phyloP scores from a whole-genome alignment of 2,329 filamentous ascomycete genomes.

The Cladophialophora yegresii region DNA sequence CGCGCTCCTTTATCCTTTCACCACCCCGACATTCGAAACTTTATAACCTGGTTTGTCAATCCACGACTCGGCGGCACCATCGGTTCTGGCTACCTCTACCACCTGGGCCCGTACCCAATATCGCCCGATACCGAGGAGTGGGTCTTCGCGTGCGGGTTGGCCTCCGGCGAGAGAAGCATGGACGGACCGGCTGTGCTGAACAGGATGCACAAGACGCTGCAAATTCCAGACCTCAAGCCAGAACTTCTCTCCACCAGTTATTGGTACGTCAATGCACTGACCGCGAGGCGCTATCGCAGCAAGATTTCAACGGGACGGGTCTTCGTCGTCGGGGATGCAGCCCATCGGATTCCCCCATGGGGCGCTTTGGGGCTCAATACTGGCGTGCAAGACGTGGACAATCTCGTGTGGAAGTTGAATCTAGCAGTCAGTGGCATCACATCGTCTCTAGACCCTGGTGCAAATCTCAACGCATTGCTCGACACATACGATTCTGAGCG shows the following conservation, averaged over 20 bases:
- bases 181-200: slow-evolving; percentile 36
- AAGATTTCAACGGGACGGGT: slow-evolving; percentile 30
- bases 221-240: slow-evolving; percentile 39
- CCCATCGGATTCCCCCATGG: slow-evolving; percentile 42
- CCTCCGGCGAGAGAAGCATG: slow-evolving; percentile 36
- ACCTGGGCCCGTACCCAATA: slow-evolving; percentile 41
- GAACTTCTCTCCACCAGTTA: slow-evolving; percentile 41
- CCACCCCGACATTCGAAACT: slow-evolving; percentile 39
- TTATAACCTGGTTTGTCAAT: slow-evolving; percentile 44
- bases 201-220: slow-evolving; percentile 38
- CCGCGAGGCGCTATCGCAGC: slow-evolving; percentile 38
- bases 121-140: slow-evolving; percentile 40
- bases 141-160: slow-evolving; percentile 40
- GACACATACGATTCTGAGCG: slow-evolving; percentile 42
- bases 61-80: slow-evolving; percentile 42
- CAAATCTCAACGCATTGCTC: slow-evolving; percentile 35
- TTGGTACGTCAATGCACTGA: slow-evolving; percentile 41
- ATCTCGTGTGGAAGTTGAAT: slow-evolving; percentile 34
- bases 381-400: slow-evolving; percentile 31
- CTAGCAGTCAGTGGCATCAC: slow-evolving; percentile 28
- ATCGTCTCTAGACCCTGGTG: slow-evolving; percentile 13
- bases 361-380: slow-evolving; percentile 40
- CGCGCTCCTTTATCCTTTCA: slow-evolving; percentile 36
- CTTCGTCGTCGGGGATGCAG: slow-evolving; percentile 44
- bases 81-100: slow-evolving; percentile 42